These are phyloP conservation scores for Cystobasidium tubakii DNA, from an alignment of 768 basidiomycete genomes.

Conservation along the genomic window DNA sequence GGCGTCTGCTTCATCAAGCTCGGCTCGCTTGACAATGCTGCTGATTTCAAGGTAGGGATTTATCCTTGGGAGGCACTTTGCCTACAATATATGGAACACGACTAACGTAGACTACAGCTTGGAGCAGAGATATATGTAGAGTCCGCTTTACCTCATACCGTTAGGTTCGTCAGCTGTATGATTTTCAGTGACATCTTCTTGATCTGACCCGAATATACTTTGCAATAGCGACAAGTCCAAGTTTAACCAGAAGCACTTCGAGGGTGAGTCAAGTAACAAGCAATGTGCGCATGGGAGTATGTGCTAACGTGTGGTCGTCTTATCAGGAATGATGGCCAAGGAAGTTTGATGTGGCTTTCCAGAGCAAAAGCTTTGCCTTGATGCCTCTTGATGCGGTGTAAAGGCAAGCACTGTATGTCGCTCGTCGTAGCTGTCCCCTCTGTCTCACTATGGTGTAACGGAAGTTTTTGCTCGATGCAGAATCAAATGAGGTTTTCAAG, in stretches of 20 bases:
- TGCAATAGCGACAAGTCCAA: constrained; percentile 9
- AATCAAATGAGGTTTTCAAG: too few relatives aligned
- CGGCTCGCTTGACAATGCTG: constrained; percentile 19
- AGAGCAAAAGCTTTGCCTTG: too few relatives aligned
- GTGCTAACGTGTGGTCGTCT: background rate
- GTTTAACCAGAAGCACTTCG: constrained; percentile 24
- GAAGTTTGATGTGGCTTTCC: background rate
- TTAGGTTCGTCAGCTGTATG: background rate
- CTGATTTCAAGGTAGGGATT: constrained; percentile 14
- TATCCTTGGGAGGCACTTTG: too few relatives aligned
- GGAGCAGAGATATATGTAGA: constrained; percentile 29
- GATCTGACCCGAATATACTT: background rate
- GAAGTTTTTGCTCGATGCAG: too few relatives aligned
- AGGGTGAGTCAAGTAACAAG: background rate
- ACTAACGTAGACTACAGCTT: background rate
- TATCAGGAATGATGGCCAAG: constrained; percentile 34
- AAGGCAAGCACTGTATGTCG: too few relatives aligned
- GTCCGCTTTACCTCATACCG: constrained; percentile 26
- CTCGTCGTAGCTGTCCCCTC: too few relatives aligned
- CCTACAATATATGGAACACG: background rate
- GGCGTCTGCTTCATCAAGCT: constrained; percentile 30
- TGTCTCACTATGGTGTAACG: too few relatives aligned
- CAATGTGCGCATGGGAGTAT: background rate
- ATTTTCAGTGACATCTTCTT: too few relatives aligned
- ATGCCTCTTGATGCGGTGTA: too few relatives aligned